Conservation (phyloP, 164 flowering plant genomes). For the Kingdonia uniflora region DNA sequence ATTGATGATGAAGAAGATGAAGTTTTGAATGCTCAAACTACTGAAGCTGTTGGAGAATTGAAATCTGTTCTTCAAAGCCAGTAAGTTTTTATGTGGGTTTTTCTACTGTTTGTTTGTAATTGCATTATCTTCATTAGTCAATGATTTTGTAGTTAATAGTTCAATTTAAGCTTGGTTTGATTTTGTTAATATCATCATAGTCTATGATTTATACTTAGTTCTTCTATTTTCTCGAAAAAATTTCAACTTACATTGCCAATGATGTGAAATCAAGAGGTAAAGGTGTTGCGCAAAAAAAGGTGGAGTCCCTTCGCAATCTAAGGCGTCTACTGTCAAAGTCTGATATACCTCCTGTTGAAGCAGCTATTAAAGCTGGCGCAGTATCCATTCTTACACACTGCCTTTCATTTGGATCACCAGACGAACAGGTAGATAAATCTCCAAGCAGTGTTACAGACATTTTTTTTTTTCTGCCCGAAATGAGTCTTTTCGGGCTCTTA, state of each 20-base stretch:
- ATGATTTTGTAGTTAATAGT: no score
- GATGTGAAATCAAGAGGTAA: constrained; percentile 54
- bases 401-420: constrained; percentile 96
- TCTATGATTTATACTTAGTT: neutral
- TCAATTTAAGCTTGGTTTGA: neutral
- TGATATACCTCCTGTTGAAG: constrained; percentile 81
- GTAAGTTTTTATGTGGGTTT: constrained; percentile 39
- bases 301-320: constrained; percentile 59
- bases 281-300: constrained; percentile 67
- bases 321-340: constrained; percentile 79
- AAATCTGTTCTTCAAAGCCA: constrained; percentile 45
- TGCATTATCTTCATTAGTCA: no score
- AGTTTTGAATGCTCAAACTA: constrained; percentile 55
- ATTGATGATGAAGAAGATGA: constrained; percentile 64
- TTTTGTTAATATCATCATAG: neutral
- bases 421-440: constrained; percentile 99
- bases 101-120: neutral
- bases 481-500: no score
- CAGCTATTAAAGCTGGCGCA: constrained; percentile 72
- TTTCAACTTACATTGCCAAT: neutral
- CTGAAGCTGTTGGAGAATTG: constrained; percentile 53
- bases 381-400: constrained; percentile 74
- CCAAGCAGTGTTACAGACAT: no score
- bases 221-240: neutral
- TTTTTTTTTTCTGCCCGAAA: neutral